Evolutionary conservation across 2,329 filamentous ascomycete species (phyloP).

Genomic region (Clarireedia hainanense): DNA sequence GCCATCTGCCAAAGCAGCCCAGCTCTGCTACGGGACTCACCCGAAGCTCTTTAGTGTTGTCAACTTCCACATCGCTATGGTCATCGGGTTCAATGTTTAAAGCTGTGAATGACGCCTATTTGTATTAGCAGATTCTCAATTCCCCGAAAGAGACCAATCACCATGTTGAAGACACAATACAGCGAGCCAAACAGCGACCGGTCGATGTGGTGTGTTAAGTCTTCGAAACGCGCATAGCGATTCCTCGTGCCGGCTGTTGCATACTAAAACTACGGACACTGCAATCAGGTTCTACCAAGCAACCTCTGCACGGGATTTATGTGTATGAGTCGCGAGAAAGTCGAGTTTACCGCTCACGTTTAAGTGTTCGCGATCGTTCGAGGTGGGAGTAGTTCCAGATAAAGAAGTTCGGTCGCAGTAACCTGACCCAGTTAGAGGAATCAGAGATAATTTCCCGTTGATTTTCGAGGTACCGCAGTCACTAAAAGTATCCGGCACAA

Average conservation of each 20-base stretch:
- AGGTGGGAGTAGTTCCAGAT: too few relatives aligned
- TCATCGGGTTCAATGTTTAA: slow-evolving; percentile 94
- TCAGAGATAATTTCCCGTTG: too few relatives aligned
- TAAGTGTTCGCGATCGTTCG: too few relatives aligned
- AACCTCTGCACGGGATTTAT: neutral
- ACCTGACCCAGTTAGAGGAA: too few relatives aligned
- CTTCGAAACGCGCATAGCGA: neutral
- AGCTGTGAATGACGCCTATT: slow-evolving; percentile 54
- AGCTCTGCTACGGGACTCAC: slow-evolving; percentile 28
- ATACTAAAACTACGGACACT: too few relatives aligned
- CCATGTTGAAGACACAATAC: neutral
- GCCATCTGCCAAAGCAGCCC: neutral
- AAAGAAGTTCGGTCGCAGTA: too few relatives aligned
- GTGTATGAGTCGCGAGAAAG: neutral
- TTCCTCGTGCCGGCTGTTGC: too few relatives aligned
- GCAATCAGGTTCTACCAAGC: too few relatives aligned
- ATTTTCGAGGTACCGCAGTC: too few relatives aligned
- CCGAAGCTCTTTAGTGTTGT: slow-evolving; percentile 91
- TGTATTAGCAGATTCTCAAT: neutral
- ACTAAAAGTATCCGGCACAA: too few relatives aligned
- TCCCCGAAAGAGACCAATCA: neutral
- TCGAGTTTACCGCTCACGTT: too few relatives aligned
- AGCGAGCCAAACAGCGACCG: neutral
- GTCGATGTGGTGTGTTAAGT: neutral
- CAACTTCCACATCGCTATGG: slow-evolving; percentile 80